Base-by-base conservation (phyloP, 805 yeast genomes). In the Candida peoriensis region DNA sequence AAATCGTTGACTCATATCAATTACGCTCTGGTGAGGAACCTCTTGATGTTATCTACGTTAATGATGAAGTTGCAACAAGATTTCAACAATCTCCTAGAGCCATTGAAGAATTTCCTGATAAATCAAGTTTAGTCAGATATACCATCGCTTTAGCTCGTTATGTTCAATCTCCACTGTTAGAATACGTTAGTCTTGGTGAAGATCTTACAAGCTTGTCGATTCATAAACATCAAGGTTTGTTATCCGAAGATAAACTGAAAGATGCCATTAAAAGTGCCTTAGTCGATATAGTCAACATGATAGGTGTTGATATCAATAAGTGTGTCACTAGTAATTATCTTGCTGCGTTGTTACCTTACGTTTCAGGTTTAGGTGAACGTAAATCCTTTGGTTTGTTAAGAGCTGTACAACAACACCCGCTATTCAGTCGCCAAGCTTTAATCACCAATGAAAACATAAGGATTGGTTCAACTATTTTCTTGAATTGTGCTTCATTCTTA, bases 321-420 rank as follows among this genome's bases (percentile, higher is more conserved):
- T 95, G 96, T 7, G 80, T 87, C 6, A 68, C 87, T 39, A 84
- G 83, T 37, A 66, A 77, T 1, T 84, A 86, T 50, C 61, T 76
- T 40, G 85, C 95, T 3, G 73, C 75, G 22, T 60, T 77, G 34
- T 65, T 93, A 41, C 93, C 78, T 20, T 93, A 74, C 54, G 75
- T 93, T 33, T 76, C 94, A 8, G 99, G 99, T 17, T 69, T 93
- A 40, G 99, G 99, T 28, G 95, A 95, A 33, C 80, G 98, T 64
- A 93, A 93, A 59, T 90, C 97, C 0, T 72, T 83, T 19, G 95
- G 95, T 30, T 69, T 93, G 40, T 55, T 90, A 28, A 84, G 88
- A 57, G 85, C 84, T 27, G 78, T 93, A 43, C 87, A 83, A 52
- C 66, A 72, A 21, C 65, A 66, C 44, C 70, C 70, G 27, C 69